Evolutionary conservation across 179 eudicot genomes (phyloP).

Genomic region (Patellifolia procumbens): DNA sequence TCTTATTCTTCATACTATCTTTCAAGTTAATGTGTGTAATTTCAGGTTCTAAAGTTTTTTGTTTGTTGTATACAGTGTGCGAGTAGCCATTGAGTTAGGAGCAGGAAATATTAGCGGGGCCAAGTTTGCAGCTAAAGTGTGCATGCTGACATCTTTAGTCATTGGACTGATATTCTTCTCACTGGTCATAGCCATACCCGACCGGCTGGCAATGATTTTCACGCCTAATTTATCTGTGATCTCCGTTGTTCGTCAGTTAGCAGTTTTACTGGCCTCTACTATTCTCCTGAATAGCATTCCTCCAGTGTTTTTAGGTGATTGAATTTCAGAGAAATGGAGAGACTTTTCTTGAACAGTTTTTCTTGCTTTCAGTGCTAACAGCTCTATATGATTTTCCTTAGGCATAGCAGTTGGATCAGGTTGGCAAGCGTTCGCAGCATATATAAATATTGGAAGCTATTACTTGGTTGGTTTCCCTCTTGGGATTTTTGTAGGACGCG

Average conservation of each 20-base stretch:
- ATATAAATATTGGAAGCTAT: conserved; percentile 48
- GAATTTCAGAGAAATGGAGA: background rate
- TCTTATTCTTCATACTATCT: conserved; percentile 6
- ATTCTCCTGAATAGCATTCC: conserved; percentile 57
- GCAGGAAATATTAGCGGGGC: conserved; percentile 54
- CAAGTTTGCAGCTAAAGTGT: conserved; percentile 48
- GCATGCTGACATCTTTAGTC: conserved; percentile 40
- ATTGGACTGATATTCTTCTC: conserved; percentile 43
- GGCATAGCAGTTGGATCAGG: conserved; percentile 68
- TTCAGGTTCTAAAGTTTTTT: background rate
- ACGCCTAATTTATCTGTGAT: conserved; percentile 45
- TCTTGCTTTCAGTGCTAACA: conserved; percentile 4
- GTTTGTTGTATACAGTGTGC: conserved; percentile 36
- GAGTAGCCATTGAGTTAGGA: conserved; percentile 67
- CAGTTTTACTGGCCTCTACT: conserved; percentile 40
- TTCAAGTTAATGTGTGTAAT: background rate
- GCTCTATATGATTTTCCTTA: conserved; percentile 23
- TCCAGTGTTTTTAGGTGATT: conserved; percentile 52
- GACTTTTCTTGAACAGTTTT: background rate
- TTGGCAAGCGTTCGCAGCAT: conserved; percentile 58
- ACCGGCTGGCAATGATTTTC: conserved; percentile 46
- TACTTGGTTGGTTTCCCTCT: conserved; percentile 59
- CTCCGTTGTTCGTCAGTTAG: conserved; percentile 36
- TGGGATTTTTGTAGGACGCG: conserved; percentile 36
- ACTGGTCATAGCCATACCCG: conserved; percentile 41